Evolutionary conservation across 2,329 filamentous ascomycete genomes (phyloP), one percentile per base, ranked within the genome.

Genomic region (Fusarium algeriense): DNA sequence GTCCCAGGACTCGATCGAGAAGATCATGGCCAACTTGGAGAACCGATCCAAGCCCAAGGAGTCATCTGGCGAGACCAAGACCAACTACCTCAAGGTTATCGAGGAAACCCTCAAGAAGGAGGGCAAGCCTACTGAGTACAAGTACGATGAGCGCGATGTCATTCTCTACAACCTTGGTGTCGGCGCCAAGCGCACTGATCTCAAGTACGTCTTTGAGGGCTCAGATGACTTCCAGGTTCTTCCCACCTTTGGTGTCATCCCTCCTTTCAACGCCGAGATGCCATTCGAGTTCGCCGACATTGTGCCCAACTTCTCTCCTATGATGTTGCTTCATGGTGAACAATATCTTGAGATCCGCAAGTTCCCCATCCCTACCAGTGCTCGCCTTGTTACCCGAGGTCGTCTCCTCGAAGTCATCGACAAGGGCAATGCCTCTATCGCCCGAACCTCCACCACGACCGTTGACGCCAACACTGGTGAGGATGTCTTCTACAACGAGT

Each of bases 271-370:
- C 83, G 91, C 94, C 67, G 87, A 92, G 73, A 85, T 90, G 67
- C 93, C 95, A 32, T 98, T 92, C 85, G 90, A 87, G 81, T 88
- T 96, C 77, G 89, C 90, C 78, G 90, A 95, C 62, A 88, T 99
- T 68, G 92, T 98, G 32, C 94, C 95, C 81, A 97, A 98, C 87
- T 99, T 98, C 87, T 94, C 90, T 40, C 95, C 95, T 69, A 98
- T 97, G 94, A 98, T 98, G 94, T 90, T 99, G 54, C 92, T 99
- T 28, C 96, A 99, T 85, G 96, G 96, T 79, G 96, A 99, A 87
- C 96, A 99, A 83, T 99, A 95, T 84, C 93, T 99, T 71, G 96
- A 99, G 84, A 89, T 99, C 78, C 90, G 91, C 80, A 94, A 95
- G 82, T 97, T 91, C 85, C 96, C 96, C 43, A 92, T 98, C 76